Evolutionary conservation across 768 basidiomycete genomes (phyloP).

Genomic region (Macrolepiota albuminosa): DNA sequence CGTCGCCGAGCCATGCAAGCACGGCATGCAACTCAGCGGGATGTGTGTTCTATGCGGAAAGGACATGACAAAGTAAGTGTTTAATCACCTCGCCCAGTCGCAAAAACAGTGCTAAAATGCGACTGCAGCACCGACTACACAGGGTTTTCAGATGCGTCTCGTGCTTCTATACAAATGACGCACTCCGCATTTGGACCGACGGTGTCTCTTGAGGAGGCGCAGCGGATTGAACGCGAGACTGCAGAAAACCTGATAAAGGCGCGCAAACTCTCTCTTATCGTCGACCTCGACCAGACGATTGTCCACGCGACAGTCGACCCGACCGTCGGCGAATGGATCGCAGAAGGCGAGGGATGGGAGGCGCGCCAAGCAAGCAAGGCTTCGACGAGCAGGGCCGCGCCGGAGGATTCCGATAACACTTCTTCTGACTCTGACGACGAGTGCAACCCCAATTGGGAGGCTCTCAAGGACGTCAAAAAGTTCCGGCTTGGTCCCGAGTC

Average conservation of each 20-base stretch:
- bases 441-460: conserved; percentile 91
- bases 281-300: conserved; percentile 98
- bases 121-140: conserved; percentile 68
- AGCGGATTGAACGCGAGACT: conserved; percentile 80
- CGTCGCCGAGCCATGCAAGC: conserved; percentile 90
- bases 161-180: conserved; percentile 90
- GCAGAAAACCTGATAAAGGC: conserved; percentile 71
- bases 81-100: conserved; percentile 8
- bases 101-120: not conserved
- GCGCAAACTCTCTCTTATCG: conserved; percentile 87
- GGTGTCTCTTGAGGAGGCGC: conserved; percentile 90
- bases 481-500: conserved; percentile 87
- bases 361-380: conserved; percentile 44
- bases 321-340: conserved; percentile 96
- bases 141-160: conserved; percentile 79
- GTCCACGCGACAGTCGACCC: conserved; percentile 99
- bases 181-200: conserved; percentile 90
- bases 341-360: conserved; percentile 81
- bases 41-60: conserved; percentile 93
- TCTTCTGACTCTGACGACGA: conserved; percentile 45
- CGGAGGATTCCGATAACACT: conserved; percentile 37
- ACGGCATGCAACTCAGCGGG: conserved; percentile 89
- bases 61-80: conserved; percentile 83
- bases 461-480: conserved; percentile 83
- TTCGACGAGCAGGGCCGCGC: conserved; percentile 25